These are phyloP conservation scores for Rubia yunnanensis DNA, from an alignment of 257 asterid genomes.

Conservation along the genomic window DNA sequence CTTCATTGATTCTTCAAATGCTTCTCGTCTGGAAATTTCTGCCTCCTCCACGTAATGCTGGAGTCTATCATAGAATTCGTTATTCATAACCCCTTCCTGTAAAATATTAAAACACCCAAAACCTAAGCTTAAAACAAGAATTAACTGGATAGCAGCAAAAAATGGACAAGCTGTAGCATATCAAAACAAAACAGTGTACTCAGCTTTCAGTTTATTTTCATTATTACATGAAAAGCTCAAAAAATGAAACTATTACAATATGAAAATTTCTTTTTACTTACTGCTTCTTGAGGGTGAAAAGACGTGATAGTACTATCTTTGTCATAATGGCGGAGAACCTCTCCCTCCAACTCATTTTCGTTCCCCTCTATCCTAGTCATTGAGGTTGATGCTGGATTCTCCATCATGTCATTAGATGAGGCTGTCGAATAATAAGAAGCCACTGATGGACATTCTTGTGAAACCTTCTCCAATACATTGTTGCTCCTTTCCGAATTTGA, in stretches of 20 bases:
- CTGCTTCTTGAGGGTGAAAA: conserved; percentile 28
- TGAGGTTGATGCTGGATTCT: conserved; percentile 28
- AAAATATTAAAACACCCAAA: conserved; percentile 1
- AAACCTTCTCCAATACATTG: conserved; percentile 28
- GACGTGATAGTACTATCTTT: conserved; percentile 18
- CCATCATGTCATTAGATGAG: conserved; percentile 38
- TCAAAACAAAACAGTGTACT: not conserved
- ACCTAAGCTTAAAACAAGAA: not conserved
- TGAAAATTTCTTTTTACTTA: conserved; percentile 31
- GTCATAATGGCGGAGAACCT: conserved; percentile 13
- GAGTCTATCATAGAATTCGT: conserved; percentile 50
- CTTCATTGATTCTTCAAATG: conserved; percentile 56
- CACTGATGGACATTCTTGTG: conserved; percentile 47
- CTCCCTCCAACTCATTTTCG: conserved; percentile 25
- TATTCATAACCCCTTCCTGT: conserved; percentile 48
- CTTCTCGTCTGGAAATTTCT: conserved; percentile 61
- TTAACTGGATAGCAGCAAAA: not conserved
- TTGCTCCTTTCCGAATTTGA: conserved; percentile 31
- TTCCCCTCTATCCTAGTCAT: conserved; percentile 20
- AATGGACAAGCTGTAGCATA: not conserved
- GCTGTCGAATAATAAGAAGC: conserved; percentile 45
- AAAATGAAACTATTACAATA: not conserved
- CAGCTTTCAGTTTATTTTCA: not conserved
- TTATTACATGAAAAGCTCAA: not conserved
- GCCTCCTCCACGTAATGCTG: conserved; percentile 59